Evolutionary conservation across 148 eudicot species (phyloP).

Genomic region (Dianthus caryophyllus): DNA sequence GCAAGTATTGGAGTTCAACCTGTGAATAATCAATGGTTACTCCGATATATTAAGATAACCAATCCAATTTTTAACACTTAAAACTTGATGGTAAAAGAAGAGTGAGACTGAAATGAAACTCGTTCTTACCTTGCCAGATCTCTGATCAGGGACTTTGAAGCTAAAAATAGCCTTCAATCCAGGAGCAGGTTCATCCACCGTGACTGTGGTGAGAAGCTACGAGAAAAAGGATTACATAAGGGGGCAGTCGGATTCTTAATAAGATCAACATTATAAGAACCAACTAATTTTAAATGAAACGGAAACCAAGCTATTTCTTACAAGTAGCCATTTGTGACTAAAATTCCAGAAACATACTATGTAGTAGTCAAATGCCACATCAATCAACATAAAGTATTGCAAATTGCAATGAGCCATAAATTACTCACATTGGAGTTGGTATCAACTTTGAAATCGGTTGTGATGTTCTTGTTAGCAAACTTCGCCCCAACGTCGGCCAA

Average conservation of each 20-base stretch:
- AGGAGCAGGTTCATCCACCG: conserved; percentile 89
- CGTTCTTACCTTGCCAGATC: conserved; percentile 74
- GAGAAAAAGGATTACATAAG: background rate
- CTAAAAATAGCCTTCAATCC: conserved; percentile 85
- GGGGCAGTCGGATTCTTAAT: background rate
- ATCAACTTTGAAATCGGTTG: conserved; percentile 83
- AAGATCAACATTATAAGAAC: background rate
- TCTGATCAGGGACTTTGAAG: conserved; percentile 81
- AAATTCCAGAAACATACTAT: background rate
- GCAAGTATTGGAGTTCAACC: conserved; percentile 93
- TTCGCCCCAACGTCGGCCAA: conserved; percentile 72
- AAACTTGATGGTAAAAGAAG: background rate
- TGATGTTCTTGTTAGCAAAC: conserved; percentile 63
- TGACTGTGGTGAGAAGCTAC: conserved; percentile 67
- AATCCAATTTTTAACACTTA: background rate
- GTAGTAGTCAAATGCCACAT: background rate
- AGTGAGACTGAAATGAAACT: background rate
- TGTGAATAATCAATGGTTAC: conserved; percentile 19
- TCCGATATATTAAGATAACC: background rate
- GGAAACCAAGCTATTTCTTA: background rate
- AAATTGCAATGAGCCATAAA: background rate
- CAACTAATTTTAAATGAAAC: background rate
- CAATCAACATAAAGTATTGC: background rate
- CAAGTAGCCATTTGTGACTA: background rate
- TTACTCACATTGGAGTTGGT: conserved; percentile 69